Evolutionary conservation across 1,284 basidiomycete genomes (phyloP).

Genomic region (Ceratobasidium sp.): DNA sequence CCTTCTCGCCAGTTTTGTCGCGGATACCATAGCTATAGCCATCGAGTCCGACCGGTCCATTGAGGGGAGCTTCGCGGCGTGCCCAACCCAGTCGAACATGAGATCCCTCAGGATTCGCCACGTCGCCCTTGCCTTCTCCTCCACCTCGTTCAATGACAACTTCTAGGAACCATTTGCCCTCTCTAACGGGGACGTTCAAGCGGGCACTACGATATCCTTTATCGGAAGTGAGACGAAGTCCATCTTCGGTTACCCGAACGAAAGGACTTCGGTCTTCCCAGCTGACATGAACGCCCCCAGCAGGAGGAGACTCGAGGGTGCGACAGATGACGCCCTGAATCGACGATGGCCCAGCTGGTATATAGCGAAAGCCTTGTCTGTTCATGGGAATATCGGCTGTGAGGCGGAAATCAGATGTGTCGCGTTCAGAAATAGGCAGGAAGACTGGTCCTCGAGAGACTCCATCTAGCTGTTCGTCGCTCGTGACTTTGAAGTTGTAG

Average conservation of each 20-base stretch:
- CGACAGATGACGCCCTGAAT: slow-evolving; percentile 67
- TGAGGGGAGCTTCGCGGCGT: slow-evolving; percentile 89
- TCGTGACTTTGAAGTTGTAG: slow-evolving; percentile 35
- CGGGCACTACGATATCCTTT: slow-evolving; percentile 92
- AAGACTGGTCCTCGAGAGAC: slow-evolving; percentile 36
- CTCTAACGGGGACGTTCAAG: slow-evolving; percentile 87
- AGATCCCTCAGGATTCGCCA: slow-evolving; percentile 60
- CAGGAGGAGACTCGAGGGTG: slow-evolving; percentile 81
- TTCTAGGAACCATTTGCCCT: slow-evolving; percentile 97
- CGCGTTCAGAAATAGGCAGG: slow-evolving; percentile 26
- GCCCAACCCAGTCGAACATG: slow-evolving; percentile 94
- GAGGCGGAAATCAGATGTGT: slow-evolving; percentile 33
- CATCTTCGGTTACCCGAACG: slow-evolving; percentile 84
- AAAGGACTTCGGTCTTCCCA: slow-evolving; percentile 90
- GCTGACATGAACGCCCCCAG: slow-evolving; percentile 69
- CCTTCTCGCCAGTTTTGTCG: slow-evolving; percentile 92
- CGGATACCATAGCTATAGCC: slow-evolving; percentile 93
- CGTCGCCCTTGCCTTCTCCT: slow-evolving; percentile 63
- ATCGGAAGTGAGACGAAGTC: slow-evolving; percentile 79
- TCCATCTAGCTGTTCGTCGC: slow-evolving; percentile 24
- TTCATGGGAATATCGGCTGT: slow-evolving; percentile 64
- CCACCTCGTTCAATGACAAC: slow-evolving; percentile 81
- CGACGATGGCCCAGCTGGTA: slow-evolving; percentile 75
- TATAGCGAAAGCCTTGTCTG: slow-evolving; percentile 75
- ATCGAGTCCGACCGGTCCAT: slow-evolving; percentile 92